Evolutionary conservation across 345 rosid genomes (phyloP), one percentile per base, ranked within the genome.

Genomic region (Alliaria petiolata): DNA sequence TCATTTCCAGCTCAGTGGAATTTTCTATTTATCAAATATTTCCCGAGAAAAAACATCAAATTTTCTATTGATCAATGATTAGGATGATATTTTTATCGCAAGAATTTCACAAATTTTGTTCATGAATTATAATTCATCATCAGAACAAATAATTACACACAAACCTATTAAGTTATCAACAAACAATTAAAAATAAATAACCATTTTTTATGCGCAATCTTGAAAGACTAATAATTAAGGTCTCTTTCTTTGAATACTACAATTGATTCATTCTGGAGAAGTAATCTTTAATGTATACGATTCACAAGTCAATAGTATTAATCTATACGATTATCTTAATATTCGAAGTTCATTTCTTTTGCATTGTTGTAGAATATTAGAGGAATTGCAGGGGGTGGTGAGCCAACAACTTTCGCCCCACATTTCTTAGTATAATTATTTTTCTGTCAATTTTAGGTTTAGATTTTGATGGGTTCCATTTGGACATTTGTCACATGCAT

Each of bases 391-490:
- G 28, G 28, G 19, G 54, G 54, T 71, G 62, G 62, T 71, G 45
- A 71, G 76, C 76, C 45, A 62, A 52, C 69, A 51, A 71, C 54
- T 52, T 52, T 70, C 33, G 43, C 34, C 52, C 75, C 60, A 61
- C 51, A 38, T 60, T 20, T 59, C 50, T 40, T 61, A 50, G 7
- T 35, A 42, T 51, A 13, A 43, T 43, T 13, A 25, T 35, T 6
- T 52, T 52, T 9, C 3, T 33, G 30, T 62, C 55, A 43, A 43
- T 19, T 40, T 40, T 53, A n/a, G 11, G 54, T 71, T 71, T 51
- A 52, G 47, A 43, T 43, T 71, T 63, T 63, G 64, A 55, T 72
- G 30, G 26, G 34, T 51, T 63, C 15, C n/a, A 25, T 63, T 72
- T 63, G 70, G 64, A 54, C 46, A 30, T 15, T 63, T 54, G 56